A percentile compares a stretch with the other conserved stretches of the same genome.
Conservation (phyloP, 495 filamentous ascomycete genomes). For the Tuber umbilicatum region DNA sequence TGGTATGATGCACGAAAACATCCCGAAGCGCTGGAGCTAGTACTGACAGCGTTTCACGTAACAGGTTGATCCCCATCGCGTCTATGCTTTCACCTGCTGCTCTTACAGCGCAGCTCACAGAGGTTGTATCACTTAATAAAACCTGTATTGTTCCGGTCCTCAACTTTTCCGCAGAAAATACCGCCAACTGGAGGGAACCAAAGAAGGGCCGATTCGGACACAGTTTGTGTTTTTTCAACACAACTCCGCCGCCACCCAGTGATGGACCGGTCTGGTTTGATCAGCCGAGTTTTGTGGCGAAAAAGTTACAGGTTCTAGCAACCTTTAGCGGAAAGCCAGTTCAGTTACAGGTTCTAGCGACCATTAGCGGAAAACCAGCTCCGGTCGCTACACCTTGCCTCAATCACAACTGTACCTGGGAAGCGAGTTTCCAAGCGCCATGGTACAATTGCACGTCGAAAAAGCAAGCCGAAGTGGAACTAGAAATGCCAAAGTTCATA, state of each 20-base stretch:
- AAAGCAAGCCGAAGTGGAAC: background rate
- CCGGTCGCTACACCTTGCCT: slow-evolving; percentile 28
- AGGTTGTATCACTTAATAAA: slow-evolving; percentile 6
- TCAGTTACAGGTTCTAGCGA: slow-evolving; percentile 35
- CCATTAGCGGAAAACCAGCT: slow-evolving; percentile 29
- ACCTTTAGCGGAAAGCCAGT: slow-evolving; percentile 31
- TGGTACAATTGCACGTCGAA: slow-evolving; percentile 45
- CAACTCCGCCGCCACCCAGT: slow-evolving; percentile 37
- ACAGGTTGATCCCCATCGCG: slow-evolving; percentile 45
- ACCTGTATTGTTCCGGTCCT: slow-evolving; percentile 37
- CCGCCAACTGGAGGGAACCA: slow-evolving; percentile 27
- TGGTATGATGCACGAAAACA: slow-evolving; percentile 35
- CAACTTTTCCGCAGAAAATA: slow-evolving; percentile 42
- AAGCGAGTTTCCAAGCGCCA: slow-evolving; percentile 39
- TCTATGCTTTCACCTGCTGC: slow-evolving; percentile 44
- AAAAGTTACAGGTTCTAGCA: slow-evolving; percentile 35
- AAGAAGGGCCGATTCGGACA: slow-evolving; percentile 31
- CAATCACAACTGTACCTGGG: slow-evolving; percentile 44
- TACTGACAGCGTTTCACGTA: slow-evolving; percentile 10
- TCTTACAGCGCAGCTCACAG: slow-evolving; percentile 40
- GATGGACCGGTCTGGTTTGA: slow-evolving; percentile 43
- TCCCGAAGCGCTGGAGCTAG: background rate
- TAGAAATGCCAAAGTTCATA: background rate
- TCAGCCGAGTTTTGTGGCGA: slow-evolving; percentile 40
- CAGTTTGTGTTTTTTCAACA: slow-evolving; percentile 42